Conservation (phyloP, 2,329 filamentous ascomycete species). For the Alternaria ethzedia region DNA sequence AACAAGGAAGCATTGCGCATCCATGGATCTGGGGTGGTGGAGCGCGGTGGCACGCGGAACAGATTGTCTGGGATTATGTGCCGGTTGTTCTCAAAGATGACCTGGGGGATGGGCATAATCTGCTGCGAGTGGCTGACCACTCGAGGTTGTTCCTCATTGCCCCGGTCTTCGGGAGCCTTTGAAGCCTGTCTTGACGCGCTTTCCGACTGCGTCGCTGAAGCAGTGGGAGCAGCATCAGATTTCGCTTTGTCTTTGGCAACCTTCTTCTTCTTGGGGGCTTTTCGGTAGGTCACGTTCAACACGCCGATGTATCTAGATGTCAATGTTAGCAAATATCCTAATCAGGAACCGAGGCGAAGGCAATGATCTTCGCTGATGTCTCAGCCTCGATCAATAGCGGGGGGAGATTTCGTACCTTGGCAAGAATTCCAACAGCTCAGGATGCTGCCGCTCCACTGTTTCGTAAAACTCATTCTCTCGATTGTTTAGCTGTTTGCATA, state of each 20-base stretch:
- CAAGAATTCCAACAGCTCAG: constrained; percentile 86
- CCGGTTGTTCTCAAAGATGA: constrained; percentile 91
- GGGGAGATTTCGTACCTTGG: constrained; percentile 64
- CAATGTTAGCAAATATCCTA: constrained; percentile 39
- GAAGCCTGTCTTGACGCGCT: constrained; percentile 23
- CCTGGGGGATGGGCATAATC: constrained; percentile 78
- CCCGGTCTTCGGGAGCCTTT: constrained; percentile 11
- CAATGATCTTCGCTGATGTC: constrained; percentile 46
- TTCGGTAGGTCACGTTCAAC: constrained; percentile 93
- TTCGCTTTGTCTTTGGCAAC: constrained; percentile 40
- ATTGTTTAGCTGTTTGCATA: constrained; percentile 98
- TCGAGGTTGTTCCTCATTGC: constrained; percentile 42
- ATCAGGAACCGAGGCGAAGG: neutral
- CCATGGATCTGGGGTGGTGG: constrained; percentile 48
- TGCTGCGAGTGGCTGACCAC: constrained; percentile 79
- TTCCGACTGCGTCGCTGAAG: constrained; percentile 25
- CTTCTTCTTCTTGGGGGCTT: constrained; percentile 70
- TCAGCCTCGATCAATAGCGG: constrained; percentile 47
- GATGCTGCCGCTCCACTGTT: constrained; percentile 88
- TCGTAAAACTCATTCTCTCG: constrained; percentile 99
- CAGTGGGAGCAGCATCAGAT: constrained; percentile 20
- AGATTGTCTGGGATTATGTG: constrained; percentile 90
- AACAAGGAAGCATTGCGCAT: constrained; percentile 34
- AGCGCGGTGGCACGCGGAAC: constrained; percentile 66
- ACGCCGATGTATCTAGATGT: constrained; percentile 89